phyloP scores from a whole-genome alignment of 306 rosid species.

The Trichosanthes cucumerina region DNA sequence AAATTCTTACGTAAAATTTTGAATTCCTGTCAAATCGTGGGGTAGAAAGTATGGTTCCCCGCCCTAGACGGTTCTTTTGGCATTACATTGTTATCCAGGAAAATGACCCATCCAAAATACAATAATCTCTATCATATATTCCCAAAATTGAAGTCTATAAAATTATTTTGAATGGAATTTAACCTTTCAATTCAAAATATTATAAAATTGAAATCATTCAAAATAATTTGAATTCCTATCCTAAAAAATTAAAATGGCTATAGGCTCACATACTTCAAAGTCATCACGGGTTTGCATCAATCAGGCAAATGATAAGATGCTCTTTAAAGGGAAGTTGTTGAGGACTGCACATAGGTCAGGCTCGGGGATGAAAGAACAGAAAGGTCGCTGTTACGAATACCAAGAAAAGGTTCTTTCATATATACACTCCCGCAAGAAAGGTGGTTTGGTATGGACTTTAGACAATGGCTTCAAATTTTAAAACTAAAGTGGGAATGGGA shows the following conservation, averaged over 20 bases:
- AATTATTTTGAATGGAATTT: not conserved
- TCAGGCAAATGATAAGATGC: conserved; percentile 3
- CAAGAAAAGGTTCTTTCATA: conserved; percentile 23
- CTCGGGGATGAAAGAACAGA: conserved; percentile 15
- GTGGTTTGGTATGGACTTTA: not conserved
- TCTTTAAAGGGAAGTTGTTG: conserved; percentile 6
- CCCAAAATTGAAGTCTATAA: not conserved
- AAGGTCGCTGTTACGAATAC: conserved; percentile 30
- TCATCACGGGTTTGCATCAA: conserved; percentile 7
- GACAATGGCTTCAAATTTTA: conserved; percentile 23
- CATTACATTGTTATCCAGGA: not conserved
- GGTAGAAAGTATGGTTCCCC: conserved; percentile 3
- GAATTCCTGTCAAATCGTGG: conserved; percentile 10
- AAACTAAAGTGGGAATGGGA: conserved; percentile 18
- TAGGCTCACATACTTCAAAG: not conserved
- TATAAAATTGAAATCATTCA: not conserved
- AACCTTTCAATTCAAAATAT: not conserved
- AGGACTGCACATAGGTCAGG: conserved; percentile 18
- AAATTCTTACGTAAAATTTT: not conserved
- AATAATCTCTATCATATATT: not conserved
- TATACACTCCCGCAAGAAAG: conserved; percentile 20
- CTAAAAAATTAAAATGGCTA: not conserved
- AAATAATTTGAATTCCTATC: not conserved
- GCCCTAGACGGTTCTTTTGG: not conserved
- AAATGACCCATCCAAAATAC: not conserved